Evolutionary conservation across 345 rosid species (phyloP).

Genomic region (Gossypium thurberi): DNA sequence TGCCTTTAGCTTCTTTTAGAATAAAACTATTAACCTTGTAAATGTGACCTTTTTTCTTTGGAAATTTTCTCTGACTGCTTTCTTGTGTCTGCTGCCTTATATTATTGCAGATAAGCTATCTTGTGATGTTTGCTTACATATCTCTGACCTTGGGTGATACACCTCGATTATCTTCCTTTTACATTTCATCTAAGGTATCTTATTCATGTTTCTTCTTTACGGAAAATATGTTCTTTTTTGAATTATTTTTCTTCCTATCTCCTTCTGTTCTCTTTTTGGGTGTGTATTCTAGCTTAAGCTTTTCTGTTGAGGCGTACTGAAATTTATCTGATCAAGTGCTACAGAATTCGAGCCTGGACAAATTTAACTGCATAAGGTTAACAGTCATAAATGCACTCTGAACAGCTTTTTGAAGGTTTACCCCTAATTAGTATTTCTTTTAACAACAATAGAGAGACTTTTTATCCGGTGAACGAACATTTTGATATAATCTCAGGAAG

Average conservation of each 20-base stretch:
- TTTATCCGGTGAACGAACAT: not conserved
- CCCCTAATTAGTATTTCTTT: not conserved
- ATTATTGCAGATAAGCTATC: constrained; percentile 82
- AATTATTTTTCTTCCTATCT: not conserved
- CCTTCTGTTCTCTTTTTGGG: not conserved
- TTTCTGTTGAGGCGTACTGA: not conserved
- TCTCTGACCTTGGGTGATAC: constrained; percentile 84
- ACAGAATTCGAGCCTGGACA: not conserved
- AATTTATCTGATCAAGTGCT: not conserved
- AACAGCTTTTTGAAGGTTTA: not conserved
- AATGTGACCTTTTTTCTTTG: not conserved
- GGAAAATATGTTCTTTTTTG: not conserved
- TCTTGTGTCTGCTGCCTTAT: constrained; percentile 6
- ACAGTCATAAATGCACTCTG: not conserved
- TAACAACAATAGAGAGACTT: not conserved
- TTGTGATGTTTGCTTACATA: constrained; percentile 97
- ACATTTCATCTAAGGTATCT: constrained; percentile 76
- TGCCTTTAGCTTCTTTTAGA: not conserved
- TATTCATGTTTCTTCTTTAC: constrained; percentile 9
- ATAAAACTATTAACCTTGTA: not conserved
- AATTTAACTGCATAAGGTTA: not conserved
- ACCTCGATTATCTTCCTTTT: constrained; percentile 62
- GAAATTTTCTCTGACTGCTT: not conserved
- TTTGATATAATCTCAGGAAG: not conserved
- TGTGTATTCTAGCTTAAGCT: not conserved